Evolutionary conservation across 495 filamentous ascomycete genomes (phyloP).

Genomic region (Parathielavia appendiculata): DNA sequence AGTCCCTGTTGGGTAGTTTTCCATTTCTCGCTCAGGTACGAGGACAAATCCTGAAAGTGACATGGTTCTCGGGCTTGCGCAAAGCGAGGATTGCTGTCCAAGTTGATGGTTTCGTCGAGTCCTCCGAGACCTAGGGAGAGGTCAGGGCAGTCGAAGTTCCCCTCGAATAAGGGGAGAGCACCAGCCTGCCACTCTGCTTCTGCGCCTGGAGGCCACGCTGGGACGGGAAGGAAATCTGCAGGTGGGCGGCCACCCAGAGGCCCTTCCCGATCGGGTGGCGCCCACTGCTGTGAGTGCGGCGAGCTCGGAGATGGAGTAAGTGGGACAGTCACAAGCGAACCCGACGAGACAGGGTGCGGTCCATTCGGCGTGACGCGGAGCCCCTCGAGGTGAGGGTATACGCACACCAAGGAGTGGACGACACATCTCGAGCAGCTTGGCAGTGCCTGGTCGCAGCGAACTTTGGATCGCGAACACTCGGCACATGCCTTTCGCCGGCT

Average conservation of each 20-base stretch:
- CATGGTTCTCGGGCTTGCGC: too few species aligned
- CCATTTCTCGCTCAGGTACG: not conserved
- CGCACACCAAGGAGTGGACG: not conserved
- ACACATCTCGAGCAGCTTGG: slow-evolving; percentile 1
- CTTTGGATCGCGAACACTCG: slow-evolving; percentile 9
- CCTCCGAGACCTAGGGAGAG: too few species aligned
- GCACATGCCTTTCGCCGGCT: slow-evolving; percentile 1
- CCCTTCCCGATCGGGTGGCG: too few species aligned
- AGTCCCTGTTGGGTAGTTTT: not conserved
- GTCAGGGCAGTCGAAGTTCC: too few species aligned
- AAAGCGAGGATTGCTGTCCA: not conserved
- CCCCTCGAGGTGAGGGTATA: not conserved
- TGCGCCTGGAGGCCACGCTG: too few species aligned
- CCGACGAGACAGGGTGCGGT: not conserved
- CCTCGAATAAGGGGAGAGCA: too few species aligned
- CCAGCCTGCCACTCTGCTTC: too few species aligned
- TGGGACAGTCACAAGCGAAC: not conserved
- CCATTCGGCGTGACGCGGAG: too few species aligned
- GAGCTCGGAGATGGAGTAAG: not conserved
- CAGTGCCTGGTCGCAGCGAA: slow-evolving; percentile 3
- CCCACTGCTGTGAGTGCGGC: too few species aligned
- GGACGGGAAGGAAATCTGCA: too few species aligned
- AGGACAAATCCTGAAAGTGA: not conserved
- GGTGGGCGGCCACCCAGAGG: too few species aligned
- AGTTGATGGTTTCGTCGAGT: too few species aligned